Base-by-base conservation (phyloP, 352 stramenopile species). In the Pythium phragmiticola region DNA sequence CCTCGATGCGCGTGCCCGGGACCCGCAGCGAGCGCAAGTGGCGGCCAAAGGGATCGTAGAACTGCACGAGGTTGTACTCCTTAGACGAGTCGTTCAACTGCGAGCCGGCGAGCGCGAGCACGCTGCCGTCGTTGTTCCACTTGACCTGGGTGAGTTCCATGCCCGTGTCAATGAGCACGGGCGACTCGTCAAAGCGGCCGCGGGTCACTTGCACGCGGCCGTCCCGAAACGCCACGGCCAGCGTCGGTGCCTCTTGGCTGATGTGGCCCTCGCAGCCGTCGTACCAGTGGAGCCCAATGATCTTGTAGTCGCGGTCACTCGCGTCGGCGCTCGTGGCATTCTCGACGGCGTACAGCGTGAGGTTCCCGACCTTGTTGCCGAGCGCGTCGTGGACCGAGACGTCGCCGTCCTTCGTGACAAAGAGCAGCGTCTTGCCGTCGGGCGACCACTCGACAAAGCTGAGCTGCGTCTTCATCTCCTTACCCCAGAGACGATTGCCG, bases 401-500 rank as follows among this genome's bases (percentile, higher is more conserved):
- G 42, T 95, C 86, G 16, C 80, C 78, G 21, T 94, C 84, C 49
- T 88, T 87, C 4, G 84, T 96, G 37, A 95, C 87, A 57, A 98
- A 97, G 8, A 98, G 65, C 19, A 97, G 75, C 59, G 86, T 81
- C 45, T 94, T 91, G 45, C 83, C 86, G 62, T 98, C 92, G 0
- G 94, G 94, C 8, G 85, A 90, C 94, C 94, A 98, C 74, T 98
- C 89, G n/a, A 98, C 92, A 60, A 95, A 95, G 14, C 75, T 76
- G n/a, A 98, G 65, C 50, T 93, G 77, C 13, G 87, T 90, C 65
- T 95, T 92, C 69, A 98, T 94, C 57, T 98, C 92, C 59, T 98
- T 98, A 3, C 93, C 94, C 94, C 94, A 98, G 2, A 98, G 76
- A 0, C 92, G 79, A 65, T 97, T 98, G 41, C 94, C 94, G 60